Evolutionary conservation across 1,139 yeast species (phyloP).

Genomic region (Taphrina flavorubra): DNA sequence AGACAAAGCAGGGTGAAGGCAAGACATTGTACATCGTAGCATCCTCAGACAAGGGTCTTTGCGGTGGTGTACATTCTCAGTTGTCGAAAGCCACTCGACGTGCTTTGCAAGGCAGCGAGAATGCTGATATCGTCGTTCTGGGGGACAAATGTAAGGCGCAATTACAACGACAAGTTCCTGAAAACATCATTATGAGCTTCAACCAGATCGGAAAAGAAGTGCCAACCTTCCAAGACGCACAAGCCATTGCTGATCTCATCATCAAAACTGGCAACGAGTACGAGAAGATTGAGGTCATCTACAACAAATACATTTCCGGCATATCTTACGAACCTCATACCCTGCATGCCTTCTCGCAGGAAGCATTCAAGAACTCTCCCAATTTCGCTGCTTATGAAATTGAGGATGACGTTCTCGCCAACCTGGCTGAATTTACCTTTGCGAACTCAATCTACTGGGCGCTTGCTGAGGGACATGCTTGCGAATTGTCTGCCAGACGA

Average conservation of each 20-base stretch:
- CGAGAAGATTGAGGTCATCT: constrained; percentile 78
- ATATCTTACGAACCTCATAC: constrained; percentile 86
- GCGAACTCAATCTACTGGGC: constrained; percentile 91
- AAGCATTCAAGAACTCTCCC: constrained; percentile 82
- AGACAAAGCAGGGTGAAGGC: constrained; percentile 64
- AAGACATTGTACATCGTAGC: constrained; percentile 80
- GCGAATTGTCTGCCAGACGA: constrained; percentile 98
- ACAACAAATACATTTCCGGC: constrained; percentile 85
- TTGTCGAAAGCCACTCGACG: constrained; percentile 84
- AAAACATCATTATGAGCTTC: constrained; percentile 73
- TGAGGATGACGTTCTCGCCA: constrained; percentile 65
- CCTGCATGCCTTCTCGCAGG: constrained; percentile 70
- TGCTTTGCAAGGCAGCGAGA: constrained; percentile 57
- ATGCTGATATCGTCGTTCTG: constrained; percentile 80
- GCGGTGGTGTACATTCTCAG: constrained; percentile 98
- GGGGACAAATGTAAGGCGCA: constrained; percentile 96
- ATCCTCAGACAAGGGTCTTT: constrained; percentile 96
- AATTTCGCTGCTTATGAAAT: constrained; percentile 82
- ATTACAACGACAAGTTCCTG: constrained; percentile 79
- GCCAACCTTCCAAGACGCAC: constrained; percentile 89
- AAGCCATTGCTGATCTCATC: constrained; percentile 87
- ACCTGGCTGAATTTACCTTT: constrained; percentile 80
- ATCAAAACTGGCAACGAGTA: constrained; percentile 63
- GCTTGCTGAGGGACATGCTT: constrained; percentile 97
- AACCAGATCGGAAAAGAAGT: constrained; percentile 95